Evolutionary conservation across 2,329 filamentous ascomycete species (phyloP), one percentile per base, ranked within the genome.

Genomic region (Ceratocystis papillata): DNA sequence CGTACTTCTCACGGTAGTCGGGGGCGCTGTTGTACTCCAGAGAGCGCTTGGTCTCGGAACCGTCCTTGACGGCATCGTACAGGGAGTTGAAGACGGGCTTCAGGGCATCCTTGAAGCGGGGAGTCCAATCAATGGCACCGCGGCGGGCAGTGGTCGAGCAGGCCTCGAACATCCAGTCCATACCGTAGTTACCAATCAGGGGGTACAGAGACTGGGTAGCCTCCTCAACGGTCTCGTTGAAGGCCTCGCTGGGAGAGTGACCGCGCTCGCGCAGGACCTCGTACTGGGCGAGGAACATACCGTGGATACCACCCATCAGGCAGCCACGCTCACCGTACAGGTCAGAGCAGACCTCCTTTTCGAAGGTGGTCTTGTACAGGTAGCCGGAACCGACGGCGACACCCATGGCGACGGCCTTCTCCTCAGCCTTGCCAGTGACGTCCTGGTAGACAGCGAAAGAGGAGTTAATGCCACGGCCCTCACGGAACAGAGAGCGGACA

Each of bases 161-260:
- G 72, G 94, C 94, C 77, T 93, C 92, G 83, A 95, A 99, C 94
- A 99, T 99, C 91, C 95, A 99, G 84, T 99, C 94, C 94, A 99
- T 97, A 76, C 94, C 94, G 81, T 97, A 89, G 80, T 85, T 86
- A 76, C 93, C 94, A 75, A 99, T 99, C 76, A 99, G 84, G 70
- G 94, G 94, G 85, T 99, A 99, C 75, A 99, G 83, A 72, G 86
- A 90, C 85, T 99, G 94, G 64, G 94, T 99, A 71, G 94, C 94
- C 85, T 99, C 94, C 85, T 99, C 94, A 72, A 99, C 94, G 72
- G 94, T 99, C 90, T 99, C 94, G 86, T 99, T 99, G 88, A 99
- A 99, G 72, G 94, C 94, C 83, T 99, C 94, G 73, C 88, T 93
- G 77, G 94, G 94, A 80, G 84, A 89, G 87, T 99, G 94, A 79